Evolutionary conservation across 805 yeast species (phyloP).

Genomic region (Wickerhamomyces bovis): DNA sequence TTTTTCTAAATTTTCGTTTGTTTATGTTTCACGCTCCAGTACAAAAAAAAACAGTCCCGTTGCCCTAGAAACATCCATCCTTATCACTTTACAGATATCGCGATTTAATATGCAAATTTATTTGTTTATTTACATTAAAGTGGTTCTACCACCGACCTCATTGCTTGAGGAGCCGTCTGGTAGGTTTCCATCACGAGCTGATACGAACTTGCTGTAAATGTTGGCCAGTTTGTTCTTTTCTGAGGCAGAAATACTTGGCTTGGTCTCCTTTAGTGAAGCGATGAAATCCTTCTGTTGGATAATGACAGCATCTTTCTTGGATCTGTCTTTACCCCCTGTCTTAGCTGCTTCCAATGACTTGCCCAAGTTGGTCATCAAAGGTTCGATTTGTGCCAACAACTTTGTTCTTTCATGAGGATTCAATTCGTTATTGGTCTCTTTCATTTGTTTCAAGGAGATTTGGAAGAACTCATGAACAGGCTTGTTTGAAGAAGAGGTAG

Average conservation of each 20-base stretch:
- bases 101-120: neutral
- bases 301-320: conserved; percentile 28
- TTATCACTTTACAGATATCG: neutral
- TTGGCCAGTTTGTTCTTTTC: conserved; percentile 57
- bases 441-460: conserved; percentile 25
- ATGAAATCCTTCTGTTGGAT: conserved; percentile 51
- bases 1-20: neutral
- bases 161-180: conserved; percentile 77
- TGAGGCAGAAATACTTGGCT: conserved; percentile 77
- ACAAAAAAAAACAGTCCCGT: neutral
- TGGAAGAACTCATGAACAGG: conserved; percentile 37
- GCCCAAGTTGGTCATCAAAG: conserved; percentile 24
- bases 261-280: conserved; percentile 66
- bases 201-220: conserved; percentile 68
- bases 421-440: conserved; percentile 14
- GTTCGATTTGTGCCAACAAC: conserved; percentile 37
- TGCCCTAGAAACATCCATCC: neutral
- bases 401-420: conserved; percentile 37
- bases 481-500: conserved; percentile 4
- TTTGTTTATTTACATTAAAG: conserved; percentile 52
- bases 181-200: conserved; percentile 80
- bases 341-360: neutral
- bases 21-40: conserved; percentile 6
- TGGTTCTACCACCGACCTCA: conserved; percentile 80
- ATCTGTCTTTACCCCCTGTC: conserved; percentile 1